phyloP scores from a whole-genome alignment of 2,329 filamentous ascomycete genomes.

The Ceratocystis lukuohia region DNA sequence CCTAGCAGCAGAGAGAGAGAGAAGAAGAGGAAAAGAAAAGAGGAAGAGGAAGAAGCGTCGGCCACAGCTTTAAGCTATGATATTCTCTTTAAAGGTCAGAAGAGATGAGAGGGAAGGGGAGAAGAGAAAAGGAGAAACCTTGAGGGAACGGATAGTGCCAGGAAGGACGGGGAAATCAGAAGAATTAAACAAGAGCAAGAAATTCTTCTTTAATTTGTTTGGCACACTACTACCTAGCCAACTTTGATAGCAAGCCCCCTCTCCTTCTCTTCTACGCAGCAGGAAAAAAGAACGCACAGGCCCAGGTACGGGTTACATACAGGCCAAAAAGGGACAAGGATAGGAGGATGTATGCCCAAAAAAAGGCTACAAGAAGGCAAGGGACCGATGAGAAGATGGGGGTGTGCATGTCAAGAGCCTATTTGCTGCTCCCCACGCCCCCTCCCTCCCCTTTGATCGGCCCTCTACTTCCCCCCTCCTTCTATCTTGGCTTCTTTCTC shows the following conservation, averaged over 20 bases:
- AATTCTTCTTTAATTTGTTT: conserved; percentile 2
- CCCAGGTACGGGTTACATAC: conserved; percentile 5
- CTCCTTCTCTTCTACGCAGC: too few relatives aligned
- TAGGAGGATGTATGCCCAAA: neutral
- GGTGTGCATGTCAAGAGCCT: neutral
- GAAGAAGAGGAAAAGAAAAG: conserved; percentile 38
- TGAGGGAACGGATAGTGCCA: conserved; percentile 7
- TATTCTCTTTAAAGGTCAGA: conserved; percentile 34
- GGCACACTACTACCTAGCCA: neutral
- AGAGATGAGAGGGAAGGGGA: conserved; percentile 24
- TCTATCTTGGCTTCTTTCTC: conserved; percentile 5
- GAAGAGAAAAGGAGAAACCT: conserved; percentile 16
- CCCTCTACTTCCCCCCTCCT: neutral
- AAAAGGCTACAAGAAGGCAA: conserved; percentile 4
- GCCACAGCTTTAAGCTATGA: conserved; percentile 39
- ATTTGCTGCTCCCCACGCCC: neutral
- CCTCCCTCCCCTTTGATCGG: neutral
- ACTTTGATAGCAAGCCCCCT: neutral
- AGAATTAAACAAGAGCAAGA: conserved; percentile 5
- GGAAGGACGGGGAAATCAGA: conserved; percentile 1
- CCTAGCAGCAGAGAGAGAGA: conserved; percentile 22
- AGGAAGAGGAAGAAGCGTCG: neutral
- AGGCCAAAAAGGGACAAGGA: conserved; percentile 6
- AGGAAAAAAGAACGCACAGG: neutral
- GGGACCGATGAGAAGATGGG: neutral